phyloP scores from a whole-genome alignment of 176 grass and related monocot species.

The Thinopyrum elongatum region DNA sequence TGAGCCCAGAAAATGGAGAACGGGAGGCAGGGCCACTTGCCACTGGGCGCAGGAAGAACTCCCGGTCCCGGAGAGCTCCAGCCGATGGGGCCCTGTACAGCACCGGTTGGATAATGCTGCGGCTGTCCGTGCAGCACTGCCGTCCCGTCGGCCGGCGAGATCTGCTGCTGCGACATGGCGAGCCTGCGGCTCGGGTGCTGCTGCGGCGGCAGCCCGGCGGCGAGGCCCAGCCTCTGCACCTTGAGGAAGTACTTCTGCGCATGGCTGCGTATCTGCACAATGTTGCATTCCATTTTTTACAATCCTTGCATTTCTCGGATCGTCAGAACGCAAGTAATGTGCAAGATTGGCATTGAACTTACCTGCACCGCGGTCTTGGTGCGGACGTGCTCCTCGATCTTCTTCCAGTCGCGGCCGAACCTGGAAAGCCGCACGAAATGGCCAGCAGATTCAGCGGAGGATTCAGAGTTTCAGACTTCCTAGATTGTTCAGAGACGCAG shows the following conservation, averaged over 20 bases:
- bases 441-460: not conserved
- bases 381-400: conserved; percentile 87
- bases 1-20: not conserved
- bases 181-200: conserved; percentile 47
- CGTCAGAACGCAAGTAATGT: not conserved
- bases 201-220: conserved; percentile 59
- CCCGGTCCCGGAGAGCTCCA: conserved; percentile 37
- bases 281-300: not conserved
- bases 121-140: conserved; percentile 4
- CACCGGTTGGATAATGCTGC: conserved; percentile 1
- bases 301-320: not conserved
- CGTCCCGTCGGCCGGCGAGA: not conserved
- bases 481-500: not conserved
- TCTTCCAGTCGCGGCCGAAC: conserved; percentile 95
- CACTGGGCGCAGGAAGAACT: conserved; percentile 3
- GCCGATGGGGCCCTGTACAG: conserved; percentile 8
- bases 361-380: conserved; percentile 90
- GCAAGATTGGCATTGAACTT: not conserved
- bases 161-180: conserved; percentile 22
- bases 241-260: conserved; percentile 97
- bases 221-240: conserved; percentile 78
- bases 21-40: not conserved
- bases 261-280: conserved; percentile 77
- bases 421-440: not conserved
- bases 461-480: not conserved